Conservation (phyloP, 2,329 filamentous ascomycete genomes). For the Leptographium radiaticola region DNA sequence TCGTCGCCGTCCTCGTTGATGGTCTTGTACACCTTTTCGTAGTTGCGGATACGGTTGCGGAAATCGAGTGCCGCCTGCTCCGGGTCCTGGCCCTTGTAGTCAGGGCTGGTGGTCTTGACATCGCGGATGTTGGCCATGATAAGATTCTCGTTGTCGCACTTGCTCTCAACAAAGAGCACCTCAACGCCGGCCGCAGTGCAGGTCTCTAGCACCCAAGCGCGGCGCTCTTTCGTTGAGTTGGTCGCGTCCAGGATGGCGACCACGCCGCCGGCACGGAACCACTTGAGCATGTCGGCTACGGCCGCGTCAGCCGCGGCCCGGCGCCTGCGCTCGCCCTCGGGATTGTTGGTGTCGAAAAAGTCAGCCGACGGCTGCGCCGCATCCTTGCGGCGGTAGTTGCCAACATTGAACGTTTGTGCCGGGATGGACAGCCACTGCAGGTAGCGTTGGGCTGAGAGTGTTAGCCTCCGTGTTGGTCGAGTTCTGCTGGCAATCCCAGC, state of each 20-base stretch:
- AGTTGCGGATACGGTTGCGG: conserved; percentile 85
- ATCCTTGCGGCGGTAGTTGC: conserved; percentile 80
- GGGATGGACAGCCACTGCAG: conserved; percentile 93
- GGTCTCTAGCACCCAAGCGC: conserved; percentile 79
- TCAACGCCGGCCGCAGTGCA: conserved; percentile 69
- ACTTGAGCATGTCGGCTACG: conserved; percentile 83
- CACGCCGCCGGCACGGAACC: conserved; percentile 78
- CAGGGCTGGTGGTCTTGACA: conserved; percentile 91
- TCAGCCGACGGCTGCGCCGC: conserved; percentile 84
- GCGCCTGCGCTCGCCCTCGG: conserved; percentile 79
- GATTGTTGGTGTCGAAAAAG: conserved; percentile 88
- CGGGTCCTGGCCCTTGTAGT: conserved; percentile 89
- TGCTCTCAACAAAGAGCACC: conserved; percentile 91
- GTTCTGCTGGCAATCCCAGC: neutral
- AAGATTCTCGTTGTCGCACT: conserved; percentile 87
- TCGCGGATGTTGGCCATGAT: conserved; percentile 98
- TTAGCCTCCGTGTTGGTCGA: neutral
- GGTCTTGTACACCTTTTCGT: conserved; percentile 92
- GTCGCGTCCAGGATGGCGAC: conserved; percentile 95
- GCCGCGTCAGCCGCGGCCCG: conserved; percentile 83
- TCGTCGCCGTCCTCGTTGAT: conserved; percentile 74
- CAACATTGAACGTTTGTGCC: conserved; percentile 93
- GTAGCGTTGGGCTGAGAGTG: conserved; percentile 64
- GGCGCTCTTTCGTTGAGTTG: conserved; percentile 82
- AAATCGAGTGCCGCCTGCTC: conserved; percentile 87